phyloP scores from a whole-genome alignment of 2,329 filamentous ascomycete genomes.

The Akanthomyces uredinophilus region DNA sequence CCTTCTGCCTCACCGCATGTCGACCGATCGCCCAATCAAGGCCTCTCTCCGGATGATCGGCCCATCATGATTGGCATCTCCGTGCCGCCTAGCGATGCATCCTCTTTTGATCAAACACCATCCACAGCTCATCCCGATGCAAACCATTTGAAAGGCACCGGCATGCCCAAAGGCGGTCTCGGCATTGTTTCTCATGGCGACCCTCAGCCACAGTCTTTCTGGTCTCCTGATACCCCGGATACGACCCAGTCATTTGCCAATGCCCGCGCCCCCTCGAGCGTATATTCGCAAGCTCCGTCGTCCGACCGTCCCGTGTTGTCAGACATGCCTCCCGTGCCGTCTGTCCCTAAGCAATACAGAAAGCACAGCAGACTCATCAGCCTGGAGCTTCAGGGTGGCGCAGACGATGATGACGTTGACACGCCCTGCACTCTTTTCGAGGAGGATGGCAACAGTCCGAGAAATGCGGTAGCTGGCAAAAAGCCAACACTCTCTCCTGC shows the following conservation, averaged over 20 bases:
- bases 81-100: slow-evolving; percentile 44
- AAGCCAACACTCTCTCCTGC: slow-evolving; percentile 34
- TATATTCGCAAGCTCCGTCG: slow-evolving; percentile 54
- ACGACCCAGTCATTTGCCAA: slow-evolving; percentile 37
- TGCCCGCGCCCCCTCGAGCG: slow-evolving; percentile 48
- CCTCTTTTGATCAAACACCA: slow-evolving; percentile 25
- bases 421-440: slow-evolving; percentile 66
- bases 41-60: slow-evolving; percentile 63
- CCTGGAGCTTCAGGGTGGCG: slow-evolving; percentile 24
- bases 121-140: slow-evolving; percentile 31
- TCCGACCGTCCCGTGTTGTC: slow-evolving; percentile 25
- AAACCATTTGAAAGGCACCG: background rate
- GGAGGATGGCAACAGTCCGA: slow-evolving; percentile 52
- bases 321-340: slow-evolving; percentile 55
- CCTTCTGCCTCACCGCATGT: slow-evolving; percentile 25
- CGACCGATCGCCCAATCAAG: slow-evolving; percentile 28
- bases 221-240: slow-evolving; percentile 59
- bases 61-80: slow-evolving; percentile 69
- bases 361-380: slow-evolving; percentile 30
- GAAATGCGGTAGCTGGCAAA: slow-evolving; percentile 35
- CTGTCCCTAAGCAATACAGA: slow-evolving; percentile 44
- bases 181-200: slow-evolving; percentile 17
- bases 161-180: background rate
- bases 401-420: slow-evolving; percentile 37
- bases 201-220: slow-evolving; percentile 43